Evolutionary conservation across 2,329 filamentous ascomycete genomes (phyloP), one percentile per base, ranked within the genome.

Genomic region (Knufia petricola): DNA sequence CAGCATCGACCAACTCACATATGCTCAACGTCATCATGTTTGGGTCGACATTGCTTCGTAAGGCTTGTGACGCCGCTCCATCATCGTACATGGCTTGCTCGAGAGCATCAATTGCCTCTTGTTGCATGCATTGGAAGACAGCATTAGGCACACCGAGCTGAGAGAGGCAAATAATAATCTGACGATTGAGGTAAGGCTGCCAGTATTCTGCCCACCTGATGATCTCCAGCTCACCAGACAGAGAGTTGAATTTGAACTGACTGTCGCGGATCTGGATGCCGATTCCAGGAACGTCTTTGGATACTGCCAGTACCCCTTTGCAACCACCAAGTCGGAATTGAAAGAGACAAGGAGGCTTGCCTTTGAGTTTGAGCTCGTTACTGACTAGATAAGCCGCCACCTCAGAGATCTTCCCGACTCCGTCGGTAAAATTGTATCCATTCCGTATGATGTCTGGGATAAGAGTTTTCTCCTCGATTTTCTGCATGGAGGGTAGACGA

Each of bases 261-360:
- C 87, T 95, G 12, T 79, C 77, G 1, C 92, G 81, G 44, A 95
- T 81, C 46, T 86, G 81, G 0, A 96, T 77, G 49, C 89, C 79
- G 24, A 74, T 77, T 0, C 75, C 75, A 52, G 75, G 76, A 8
- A 82, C 77, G 3, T 82, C 75, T 0, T 84, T 78, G 66, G 86
- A 90, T 3, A 87, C 74, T 0, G 81, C 79, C 15, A 98, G 72
- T 12, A 98, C 81, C 0, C 92, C 92, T 67, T 98, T 98, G 67
- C 82, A 89, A 1, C 92, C 92, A 7, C 87, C 89, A 59, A 95
- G 79, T 6, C 92, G 85, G 59, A 96, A 95, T 59, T 98, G 92
- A 56, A 86, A 90, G 0, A 86, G 84, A 0, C 88, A 94, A 0
- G 92, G 89, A 3, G 78, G 69, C 4, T 66, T 66, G 1, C 73